Evolutionary conservation across 345 rosid genomes (phyloP), one percentile per base, ranked within the genome.

Genomic region (Eutrema japonicum): DNA sequence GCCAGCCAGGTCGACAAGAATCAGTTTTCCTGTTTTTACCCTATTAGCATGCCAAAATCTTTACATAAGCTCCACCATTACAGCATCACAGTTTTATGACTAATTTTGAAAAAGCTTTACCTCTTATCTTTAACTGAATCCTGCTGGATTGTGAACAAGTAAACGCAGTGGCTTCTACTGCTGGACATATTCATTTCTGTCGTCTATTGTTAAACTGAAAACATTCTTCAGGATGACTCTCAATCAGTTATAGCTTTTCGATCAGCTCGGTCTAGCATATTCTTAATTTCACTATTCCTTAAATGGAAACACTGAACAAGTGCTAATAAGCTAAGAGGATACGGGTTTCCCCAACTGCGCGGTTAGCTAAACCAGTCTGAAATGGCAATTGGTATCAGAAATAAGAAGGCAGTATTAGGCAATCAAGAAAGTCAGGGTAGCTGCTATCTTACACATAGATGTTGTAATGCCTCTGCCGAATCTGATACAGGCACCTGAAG

Each of bases 301-400:
- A 46, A 27, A 38, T 37, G 42, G 59, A 32, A 38, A 18, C 62
- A 74, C 27, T 49, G 55, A 42, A 14, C 22, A 33, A 52, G 55
- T 22, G 62, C 63, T 51, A 57, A 52, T 8, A 37, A 26, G 43
- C 55, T 18, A 41, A 64, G 80, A 77, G 86, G 94, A 91, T 91
- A 87, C 98, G 91, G 58, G 97, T 91, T 84, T 93, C 98, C 62
- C 94, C 98, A 70, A 91, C 90, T 46, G 94, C 89, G 76, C 96
- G 89, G 71, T 89, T 93, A 56, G 84, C 80, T 78, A 87, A 82
- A 58, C 98, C 98, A 29, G 68, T 76, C 98, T 93, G 89, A 80
- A 83, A 52, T 74, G 66, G 69, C 53, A 76, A 59, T 62, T 43
- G 57, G 60, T 6, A 64, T 82, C 58, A 82, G 82, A 79, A 77